Percentiles rank a stretch among this genome's conserved stretches.
Conservation (phyloP, 441 rosid species). For the Pelargonium hybrid region DNA sequence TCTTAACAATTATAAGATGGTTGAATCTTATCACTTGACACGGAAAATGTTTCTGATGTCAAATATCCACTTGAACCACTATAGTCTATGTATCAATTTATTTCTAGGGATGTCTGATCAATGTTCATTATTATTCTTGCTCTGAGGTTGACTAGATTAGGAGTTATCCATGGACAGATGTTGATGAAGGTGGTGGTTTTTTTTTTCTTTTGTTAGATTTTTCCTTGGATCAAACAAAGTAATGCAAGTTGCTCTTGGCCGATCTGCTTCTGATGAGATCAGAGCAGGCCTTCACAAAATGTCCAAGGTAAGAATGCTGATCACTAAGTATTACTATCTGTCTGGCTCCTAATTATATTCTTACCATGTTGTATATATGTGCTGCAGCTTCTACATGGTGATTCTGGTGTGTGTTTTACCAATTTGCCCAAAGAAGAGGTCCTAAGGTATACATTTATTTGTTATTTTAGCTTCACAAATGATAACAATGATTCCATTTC, state of each 20-base stretch:
- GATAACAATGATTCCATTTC: too few relatives aligned
- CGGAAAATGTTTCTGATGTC: too few relatives aligned
- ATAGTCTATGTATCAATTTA: too few relatives aligned
- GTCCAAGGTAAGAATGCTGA: slow-evolving; percentile 48
- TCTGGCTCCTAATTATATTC: neutral
- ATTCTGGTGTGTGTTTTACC: slow-evolving; percentile 72
- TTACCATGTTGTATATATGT: neutral
- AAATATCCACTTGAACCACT: too few relatives aligned
- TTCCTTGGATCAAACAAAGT: slow-evolving; percentile 96
- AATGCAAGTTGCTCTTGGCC: slow-evolving; percentile 91
- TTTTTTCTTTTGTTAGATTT: slow-evolving; percentile 36
- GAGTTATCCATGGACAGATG: neutral
- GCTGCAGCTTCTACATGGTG: slow-evolving; percentile 62
- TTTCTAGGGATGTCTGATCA: too few relatives aligned
- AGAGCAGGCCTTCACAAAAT: slow-evolving; percentile 61
- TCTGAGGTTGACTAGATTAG: neutral
- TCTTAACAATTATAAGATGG: too few relatives aligned
- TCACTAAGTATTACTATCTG: neutral
- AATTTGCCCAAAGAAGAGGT: slow-evolving; percentile 79
- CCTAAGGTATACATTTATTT: slow-evolving; percentile 42
- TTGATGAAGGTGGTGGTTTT: neutral
- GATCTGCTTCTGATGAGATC: slow-evolving; percentile 70
- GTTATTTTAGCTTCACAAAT: too few relatives aligned
- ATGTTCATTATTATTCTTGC: neutral
- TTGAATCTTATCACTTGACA: too few relatives aligned